Percentiles rank a stretch among this genome's conserved stretches.
These are phyloP conservation scores for Magnaporthiopsis incrustans DNA, from an alignment of 2,329 filamentous ascomycete genomes.

Conservation along the genomic window DNA sequence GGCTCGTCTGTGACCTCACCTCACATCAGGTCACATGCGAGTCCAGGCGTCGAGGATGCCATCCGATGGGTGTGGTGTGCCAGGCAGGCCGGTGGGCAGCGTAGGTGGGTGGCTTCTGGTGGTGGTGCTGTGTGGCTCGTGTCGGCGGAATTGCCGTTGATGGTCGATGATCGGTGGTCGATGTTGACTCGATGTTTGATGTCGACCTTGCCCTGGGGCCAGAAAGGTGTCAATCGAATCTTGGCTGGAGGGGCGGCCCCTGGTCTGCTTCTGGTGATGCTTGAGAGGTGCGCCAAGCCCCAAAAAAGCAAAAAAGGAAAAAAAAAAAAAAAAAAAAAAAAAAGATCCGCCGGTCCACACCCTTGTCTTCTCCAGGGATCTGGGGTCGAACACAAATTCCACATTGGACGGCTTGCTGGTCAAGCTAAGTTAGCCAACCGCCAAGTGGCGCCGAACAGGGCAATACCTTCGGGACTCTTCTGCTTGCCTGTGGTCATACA, in stretches of 20 bases:
- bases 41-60: neutral
- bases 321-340: neutral
- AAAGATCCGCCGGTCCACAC: too few relatives aligned
- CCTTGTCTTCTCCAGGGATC: neutral
- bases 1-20: neutral
- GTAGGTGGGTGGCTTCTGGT: neutral
- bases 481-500: neutral
- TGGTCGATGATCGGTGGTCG: neutral
- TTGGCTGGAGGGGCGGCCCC: neutral
- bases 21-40: neutral
- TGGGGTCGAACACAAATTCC: neutral
- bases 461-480: neutral
- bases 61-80: neutral
- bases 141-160: neutral
- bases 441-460: neutral
- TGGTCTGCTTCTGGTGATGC: neutral
- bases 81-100: neutral
- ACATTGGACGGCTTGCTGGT: neutral
- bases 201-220: neutral
- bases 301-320: neutral
- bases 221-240: neutral
- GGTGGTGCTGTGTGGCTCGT: neutral
- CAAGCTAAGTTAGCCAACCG: neutral
- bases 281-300: neutral
- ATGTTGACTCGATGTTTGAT: neutral